Base-by-base conservation (phyloP, 257 asterid species). In the Penstemon barbatus region DNA sequence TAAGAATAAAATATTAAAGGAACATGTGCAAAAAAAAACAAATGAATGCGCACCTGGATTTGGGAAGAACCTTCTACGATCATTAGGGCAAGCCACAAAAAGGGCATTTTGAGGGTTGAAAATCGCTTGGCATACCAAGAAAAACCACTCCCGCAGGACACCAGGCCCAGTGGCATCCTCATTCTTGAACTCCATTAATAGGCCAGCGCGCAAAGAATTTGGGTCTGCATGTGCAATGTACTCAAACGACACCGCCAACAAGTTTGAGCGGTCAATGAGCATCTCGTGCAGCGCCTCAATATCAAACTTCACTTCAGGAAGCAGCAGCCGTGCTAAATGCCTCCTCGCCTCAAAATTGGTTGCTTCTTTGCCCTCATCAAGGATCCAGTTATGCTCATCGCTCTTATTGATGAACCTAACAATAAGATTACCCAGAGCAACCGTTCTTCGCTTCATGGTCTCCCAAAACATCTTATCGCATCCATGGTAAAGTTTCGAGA, bases 81-180 rank as follows among this genome's bases (percentile, higher is more conserved):
- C 99, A 70, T 83, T 86, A n/a, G 97, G 93, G 65, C 98, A 94
- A 68, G 99, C 85, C 52, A 25, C 33, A 25, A 25, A 25, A 2
- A 25, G 96, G 33, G 98, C 89, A 78, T 94, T 87, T 74, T 89
- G 93, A 70, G 97, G 96, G 80, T 89, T 86, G 78, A 94, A 94
- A 41, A 91, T 82, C 56, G 87, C 96, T 75, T 87, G 98, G 77
- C 93, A 91, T 54, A 91, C 96, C 87, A 89, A 82, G 80, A 86
- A 78, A 83, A 94, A 91, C 99, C 99, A 94, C 77, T 94, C 99
- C 53, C 98, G 83, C 68, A 94, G 83, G 42, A 94, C 97, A 42
- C 99, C 98, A 55, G 99, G 98, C 12, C 99, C 99, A 4, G 99
- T 91, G 65, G 99, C 98, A 76, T 94, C 97, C 80, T 91, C 99